Base-by-base conservation (phyloP, 352 stramenopile genomes). In the Aphanomyces euteiches region DNA sequence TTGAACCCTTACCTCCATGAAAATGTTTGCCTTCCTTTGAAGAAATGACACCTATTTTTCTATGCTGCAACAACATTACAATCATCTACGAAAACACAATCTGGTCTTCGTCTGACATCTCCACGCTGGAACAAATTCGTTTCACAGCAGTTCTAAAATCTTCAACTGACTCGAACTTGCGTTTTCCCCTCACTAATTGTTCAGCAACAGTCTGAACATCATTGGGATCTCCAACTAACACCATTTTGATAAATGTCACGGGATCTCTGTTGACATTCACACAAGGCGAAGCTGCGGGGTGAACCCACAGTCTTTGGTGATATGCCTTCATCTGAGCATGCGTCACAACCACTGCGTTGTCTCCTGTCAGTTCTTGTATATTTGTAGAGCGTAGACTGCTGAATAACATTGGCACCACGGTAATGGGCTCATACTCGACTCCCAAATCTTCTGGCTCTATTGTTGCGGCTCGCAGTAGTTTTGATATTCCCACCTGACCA, bases 41-140 rank as follows among this genome's bases (percentile, higher is more conserved):
- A 41, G 86, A 94, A 61, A 79, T 92, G 40, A 90, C 88, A 64
- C 86, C 86, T 3, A 74, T 90, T 19, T 79, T 82, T 5, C 0
- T 80, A 37, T 28, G 28, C 28, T 28, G 28, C 28, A 28, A 2
- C 28, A 28, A 28, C 28, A 28, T 28, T 28, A 28, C 28, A 28
- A 28, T 2, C 28, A 28, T 28, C 28, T 50, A 50, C 17, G 1
- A n/a, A 50, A 50, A 50, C 10, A 50, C 43, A 50, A 50, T 50
- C 17, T 2, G 10, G 43, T 50, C 43, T 50, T 50, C 43, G 17
- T 50, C 43, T n/a, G 17, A 12, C 17, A 50, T n/a, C 43, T 50
- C 43, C 43, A 50, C 43, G 43, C 17, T n/a, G 43, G 43, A n/a
- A n/a, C 43, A n/a, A 50, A 50, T 50, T 12, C 43, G 43, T 50